Base-by-base conservation (phyloP, 1,284 basidiomycete genomes). In the Puccinia coronata region DNA sequence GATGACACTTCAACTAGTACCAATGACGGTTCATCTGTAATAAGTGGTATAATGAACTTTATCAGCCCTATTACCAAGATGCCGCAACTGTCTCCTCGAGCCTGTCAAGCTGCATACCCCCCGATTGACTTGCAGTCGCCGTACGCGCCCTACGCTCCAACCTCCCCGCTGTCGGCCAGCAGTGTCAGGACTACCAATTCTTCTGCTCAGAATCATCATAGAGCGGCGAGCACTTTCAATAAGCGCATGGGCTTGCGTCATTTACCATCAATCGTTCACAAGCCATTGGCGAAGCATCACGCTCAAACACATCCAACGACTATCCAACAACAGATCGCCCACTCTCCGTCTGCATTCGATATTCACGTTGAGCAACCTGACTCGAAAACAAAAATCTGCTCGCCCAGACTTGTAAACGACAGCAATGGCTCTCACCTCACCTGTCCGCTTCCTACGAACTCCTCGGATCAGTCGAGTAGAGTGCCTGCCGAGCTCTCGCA, bases 41-140 rank as follows among this genome's bases (percentile, higher is more conserved):
- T 49, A 43, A 25, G 65, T 55, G 39, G 65, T 1, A 14, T 78
- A 9, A 39, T 67, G 20, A 9, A 67, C 8, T 12, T 69, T 23
- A 67, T 67, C 36, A 23, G 28, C 23, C 59, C 61, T 8, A 39
- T 20, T 23, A 49, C 23, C 34, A 77, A 63, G 47, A 49, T 25
- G 16, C 9, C 8, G 6, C 76, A 51, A 41, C 47, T 78, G 6
- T 78, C 76, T 25, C 47, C 76, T 18, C 49, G 61, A 20, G 65
- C 49, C 47, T 78, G 76, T 69, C 61, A 78, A 36, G 31, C 76
- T 23, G 76, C 65, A 16, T 67, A 53, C 49, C 61, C 76, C 31
- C 76, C 76, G 65, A 78, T 78, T 8, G 49, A 78, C 47, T 23
- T 69, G 28, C 25, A 78, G 36, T 78, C 76, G 25, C 63, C 76